These are phyloP conservation scores for Clitopilus passeckerianus DNA, from an alignment of 768 basidiomycete species.

Conservation along the genomic window DNA sequence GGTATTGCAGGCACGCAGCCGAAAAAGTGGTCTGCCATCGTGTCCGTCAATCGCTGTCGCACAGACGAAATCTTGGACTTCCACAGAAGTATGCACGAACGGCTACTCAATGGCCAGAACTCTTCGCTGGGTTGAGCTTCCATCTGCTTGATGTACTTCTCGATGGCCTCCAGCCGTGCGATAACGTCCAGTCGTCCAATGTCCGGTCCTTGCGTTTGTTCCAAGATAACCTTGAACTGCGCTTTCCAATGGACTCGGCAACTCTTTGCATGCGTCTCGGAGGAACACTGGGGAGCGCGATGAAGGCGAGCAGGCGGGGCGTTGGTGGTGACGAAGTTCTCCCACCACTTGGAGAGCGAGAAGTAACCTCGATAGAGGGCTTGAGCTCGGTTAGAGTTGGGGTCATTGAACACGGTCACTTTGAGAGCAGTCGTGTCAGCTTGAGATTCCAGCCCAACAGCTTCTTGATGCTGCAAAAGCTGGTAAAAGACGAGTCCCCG, in stretches of 20 bases:
- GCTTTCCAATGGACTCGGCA: background rate
- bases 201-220: background rate
- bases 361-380: background rate
- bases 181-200: background rate
- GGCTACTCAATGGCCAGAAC: background rate
- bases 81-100: background rate
- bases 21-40: background rate
- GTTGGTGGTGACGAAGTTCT: background rate
- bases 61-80: background rate
- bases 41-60: background rate
- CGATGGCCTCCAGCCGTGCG: background rate
- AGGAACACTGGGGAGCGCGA: background rate
- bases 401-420: background rate
- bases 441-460: background rate
- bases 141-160: background rate
- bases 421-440: background rate
- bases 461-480: background rate
- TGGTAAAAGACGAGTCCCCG: background rate
- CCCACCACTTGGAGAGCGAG: background rate
- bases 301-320: background rate
- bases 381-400: background rate
- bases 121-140: background rate
- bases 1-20: background rate
- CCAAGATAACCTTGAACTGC: background rate
- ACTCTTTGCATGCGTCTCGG: background rate